These are phyloP conservation scores for Pueraria montana DNA, from an alignment of 306 rosid species.

Conservation along the genomic window DNA sequence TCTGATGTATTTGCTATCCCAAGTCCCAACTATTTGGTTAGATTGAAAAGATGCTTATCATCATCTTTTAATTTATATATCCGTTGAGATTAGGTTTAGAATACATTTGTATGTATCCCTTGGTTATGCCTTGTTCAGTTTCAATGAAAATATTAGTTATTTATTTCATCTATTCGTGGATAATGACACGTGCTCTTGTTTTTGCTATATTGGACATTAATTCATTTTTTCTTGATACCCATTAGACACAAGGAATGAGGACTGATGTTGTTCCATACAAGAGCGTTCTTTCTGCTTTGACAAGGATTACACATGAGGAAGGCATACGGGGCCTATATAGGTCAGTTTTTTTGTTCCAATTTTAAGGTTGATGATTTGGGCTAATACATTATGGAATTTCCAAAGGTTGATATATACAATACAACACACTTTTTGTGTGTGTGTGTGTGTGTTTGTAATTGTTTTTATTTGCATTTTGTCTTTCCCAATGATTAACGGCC, in stretches of 20 bases:
- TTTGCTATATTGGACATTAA: constrained; percentile 29
- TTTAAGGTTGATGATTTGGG: constrained; percentile 34
- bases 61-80: constrained; percentile 27
- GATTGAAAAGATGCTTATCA: constrained; percentile 8
- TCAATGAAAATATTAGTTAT: constrained; percentile 3
- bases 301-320: constrained; percentile 87
- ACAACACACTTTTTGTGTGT: neutral
- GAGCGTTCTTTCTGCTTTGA: constrained; percentile 84
- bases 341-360: constrained; percentile 54
- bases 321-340: constrained; percentile 93
- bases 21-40: neutral
- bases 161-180: constrained; percentile 16
- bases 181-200: constrained; percentile 5
- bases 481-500: constrained; percentile 8
- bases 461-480: constrained; percentile 2
- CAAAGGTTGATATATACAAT: neutral
- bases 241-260: constrained; percentile 97
- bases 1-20: constrained; percentile 8
- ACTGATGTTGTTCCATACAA: constrained; percentile 86
- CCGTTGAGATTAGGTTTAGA: neutral
- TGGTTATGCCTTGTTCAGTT: constrained; percentile 32
- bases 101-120: neutral
- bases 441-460: neutral
- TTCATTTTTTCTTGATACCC: constrained; percentile 43
- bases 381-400: constrained; percentile 15